phyloP scores from a whole-genome alignment of 208 protist species.

The Crithidia bombi region DNA sequence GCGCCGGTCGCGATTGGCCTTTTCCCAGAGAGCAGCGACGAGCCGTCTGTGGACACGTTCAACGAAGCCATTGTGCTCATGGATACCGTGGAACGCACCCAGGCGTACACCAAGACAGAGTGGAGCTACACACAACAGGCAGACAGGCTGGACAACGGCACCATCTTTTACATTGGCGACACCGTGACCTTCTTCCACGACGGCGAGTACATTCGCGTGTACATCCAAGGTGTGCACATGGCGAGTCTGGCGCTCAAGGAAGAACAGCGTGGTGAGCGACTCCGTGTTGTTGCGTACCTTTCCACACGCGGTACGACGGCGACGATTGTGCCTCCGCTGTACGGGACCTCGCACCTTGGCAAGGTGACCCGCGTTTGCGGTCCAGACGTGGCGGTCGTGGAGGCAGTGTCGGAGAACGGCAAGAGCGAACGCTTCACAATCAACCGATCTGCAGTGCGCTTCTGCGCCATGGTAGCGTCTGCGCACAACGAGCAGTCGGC shows the following conservation, averaged over 20 bases:
- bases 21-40: constrained; percentile 40
- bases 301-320: constrained; percentile 72
- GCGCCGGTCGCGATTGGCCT: constrained; percentile 68
- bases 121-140: constrained; percentile 61
- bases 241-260: constrained; percentile 32
- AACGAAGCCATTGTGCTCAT: constrained; percentile 56
- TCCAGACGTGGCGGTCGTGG: constrained; percentile 73
- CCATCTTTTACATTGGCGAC: constrained; percentile 83
- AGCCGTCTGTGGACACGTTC: constrained; percentile 31
- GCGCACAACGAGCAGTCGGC: constrained; percentile 1
- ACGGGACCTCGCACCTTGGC: constrained; percentile 73
- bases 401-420: constrained; percentile 43
- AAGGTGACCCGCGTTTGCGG: constrained; percentile 62
- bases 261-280: constrained; percentile 35
- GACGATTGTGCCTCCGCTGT: constrained; percentile 73
- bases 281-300: constrained; percentile 73
- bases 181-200: constrained; percentile 69
- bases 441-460: constrained; percentile 72
- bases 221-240: constrained; percentile 40
- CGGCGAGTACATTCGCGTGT: constrained; percentile 43
- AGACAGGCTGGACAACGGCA: constrained; percentile 36
- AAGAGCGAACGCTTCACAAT: constrained; percentile 42
- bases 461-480: constrained; percentile 70
- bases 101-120: constrained; percentile 34
- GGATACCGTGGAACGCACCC: constrained; percentile 64